Base-by-base conservation (phyloP, 2,329 filamentous ascomycete genomes). In the Fusarium udum region DNA sequence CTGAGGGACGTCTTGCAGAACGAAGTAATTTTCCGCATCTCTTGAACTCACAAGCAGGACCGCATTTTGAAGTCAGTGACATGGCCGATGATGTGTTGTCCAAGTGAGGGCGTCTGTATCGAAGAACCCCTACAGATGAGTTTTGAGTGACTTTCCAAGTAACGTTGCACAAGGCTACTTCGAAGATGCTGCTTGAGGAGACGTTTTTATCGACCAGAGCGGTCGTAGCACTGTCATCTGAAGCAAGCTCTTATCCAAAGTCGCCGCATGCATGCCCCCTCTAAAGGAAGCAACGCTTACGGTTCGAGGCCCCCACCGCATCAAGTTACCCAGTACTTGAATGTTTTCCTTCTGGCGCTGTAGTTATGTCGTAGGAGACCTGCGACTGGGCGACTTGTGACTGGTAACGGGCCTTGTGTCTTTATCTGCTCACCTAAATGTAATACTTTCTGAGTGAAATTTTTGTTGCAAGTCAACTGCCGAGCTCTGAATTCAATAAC, bases 81-180 rank as follows among this genome's bases (percentile, higher is more conserved):
- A 28, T 28, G 26, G 26, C 6, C 6, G 26, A 28, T 28, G 26
- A 28, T 28, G 26, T 31, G 31, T 4, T 31, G 31, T 45, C 24
- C 24, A 14, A 9, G 10, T 18, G 15, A n/a, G 1, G 6, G 26
- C 2, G 20, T 31, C 20, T 6, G 4, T 12, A 16, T 16, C 16
- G 10, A 16, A 3, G 14, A 31, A 6, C 20, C 3, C 20, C 2
- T 6, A 31, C 7, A 4, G 4, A 22, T 48, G 4, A 12, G n/a
- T 16, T 6, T 16, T 16, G 20, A 16, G 22, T 16, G 3, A 3
- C 1, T 12, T n/a, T 0, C 0, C 7, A 4, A 8, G 14, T 16
- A 6, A 4, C 4, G 7, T 16, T 48, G 3, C 14, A 15, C 14
- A 16, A 31, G 7, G 7, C 7, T 31, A 4, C 28, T 31, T 31